Percentiles rank a stretch among this genome's conserved stretches.
Conservation (phyloP, 2,329 filamentous ascomycete species). For the Cladophialophora immunda region DNA sequence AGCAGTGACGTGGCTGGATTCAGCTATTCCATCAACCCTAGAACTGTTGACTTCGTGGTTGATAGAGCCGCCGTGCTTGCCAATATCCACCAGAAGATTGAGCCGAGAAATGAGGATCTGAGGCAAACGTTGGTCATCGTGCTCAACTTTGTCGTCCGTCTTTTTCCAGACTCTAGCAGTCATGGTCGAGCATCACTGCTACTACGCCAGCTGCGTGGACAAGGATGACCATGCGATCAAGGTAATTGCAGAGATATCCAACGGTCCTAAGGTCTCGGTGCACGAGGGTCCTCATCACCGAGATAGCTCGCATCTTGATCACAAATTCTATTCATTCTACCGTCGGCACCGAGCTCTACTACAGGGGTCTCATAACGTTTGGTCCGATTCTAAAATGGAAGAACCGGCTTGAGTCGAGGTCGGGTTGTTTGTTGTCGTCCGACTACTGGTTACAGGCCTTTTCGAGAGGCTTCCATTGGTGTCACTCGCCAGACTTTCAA, state of each 20-base stretch:
- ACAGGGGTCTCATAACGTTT: neutral
- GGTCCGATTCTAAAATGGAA: neutral
- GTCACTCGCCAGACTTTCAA: too few relatives aligned
- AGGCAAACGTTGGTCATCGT: slow-evolving; percentile 1
- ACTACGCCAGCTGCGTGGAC: neutral
- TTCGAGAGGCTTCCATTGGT: too few relatives aligned
- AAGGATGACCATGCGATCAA: neutral
- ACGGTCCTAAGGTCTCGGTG: neutral
- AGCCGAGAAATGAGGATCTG: neutral
- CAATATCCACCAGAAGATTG: neutral
- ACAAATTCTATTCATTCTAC: neutral
- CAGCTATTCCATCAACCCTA: slow-evolving; percentile 20
- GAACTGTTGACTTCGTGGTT: slow-evolving; percentile 20
- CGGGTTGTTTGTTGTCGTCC: neutral
- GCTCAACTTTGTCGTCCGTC: slow-evolving; percentile 14
- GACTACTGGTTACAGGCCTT: neutral
- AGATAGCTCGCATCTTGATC: neutral
- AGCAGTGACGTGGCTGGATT: slow-evolving; percentile 17
- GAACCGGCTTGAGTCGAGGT: neutral
- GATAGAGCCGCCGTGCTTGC: slow-evolving; percentile 4
- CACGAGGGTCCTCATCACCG: neutral
- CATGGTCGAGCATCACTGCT: neutral
- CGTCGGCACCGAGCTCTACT: neutral
- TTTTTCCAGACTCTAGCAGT: slow-evolving; percentile 1
- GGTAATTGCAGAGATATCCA: neutral